Evolutionary conservation across 2,329 filamentous ascomycete genomes (phyloP).

Genomic region (Nothopassalora personata): DNA sequence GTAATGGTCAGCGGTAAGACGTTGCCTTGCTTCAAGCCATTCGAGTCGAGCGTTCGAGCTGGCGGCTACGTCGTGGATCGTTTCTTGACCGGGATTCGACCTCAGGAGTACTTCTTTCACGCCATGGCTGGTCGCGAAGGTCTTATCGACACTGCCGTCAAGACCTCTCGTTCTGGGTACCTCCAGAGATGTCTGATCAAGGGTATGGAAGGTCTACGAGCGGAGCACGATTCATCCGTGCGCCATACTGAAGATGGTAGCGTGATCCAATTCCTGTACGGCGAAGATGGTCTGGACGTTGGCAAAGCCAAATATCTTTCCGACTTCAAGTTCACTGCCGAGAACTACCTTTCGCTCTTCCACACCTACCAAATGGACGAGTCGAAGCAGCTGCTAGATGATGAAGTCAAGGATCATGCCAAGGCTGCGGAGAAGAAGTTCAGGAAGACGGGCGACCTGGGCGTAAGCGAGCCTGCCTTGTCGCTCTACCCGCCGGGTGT

Average conservation of each 20-base stretch:
- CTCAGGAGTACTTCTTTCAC: slow-evolving; percentile 99
- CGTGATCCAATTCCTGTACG: slow-evolving; percentile 91
- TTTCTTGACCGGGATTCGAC: slow-evolving; percentile 95
- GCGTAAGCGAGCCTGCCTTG: slow-evolving; percentile 69
- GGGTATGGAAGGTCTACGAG: slow-evolving; percentile 90
- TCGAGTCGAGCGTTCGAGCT: slow-evolving; percentile 80
- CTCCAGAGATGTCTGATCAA: slow-evolving; percentile 96
- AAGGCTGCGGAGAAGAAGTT: slow-evolving; percentile 71
- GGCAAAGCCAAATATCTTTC: slow-evolving; percentile 88
- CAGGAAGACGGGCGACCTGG: slow-evolving; percentile 63
- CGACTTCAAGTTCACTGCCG: slow-evolving; percentile 83
- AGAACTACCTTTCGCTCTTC: slow-evolving; percentile 77
- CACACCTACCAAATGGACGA: slow-evolving; percentile 65
- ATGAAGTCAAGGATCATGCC: slow-evolving; percentile 58
- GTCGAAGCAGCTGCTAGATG: slow-evolving; percentile 54
- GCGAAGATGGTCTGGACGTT: slow-evolving; percentile 91
- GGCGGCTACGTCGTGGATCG: slow-evolving; percentile 92
- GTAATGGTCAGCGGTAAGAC: slow-evolving; percentile 98
- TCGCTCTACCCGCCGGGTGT: slow-evolving; percentile 69
- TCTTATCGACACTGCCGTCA: slow-evolving; percentile 97
- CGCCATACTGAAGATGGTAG: slow-evolving; percentile 82
- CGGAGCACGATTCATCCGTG: slow-evolving; percentile 90
- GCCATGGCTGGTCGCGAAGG: slow-evolving; percentile 98
- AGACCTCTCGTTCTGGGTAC: slow-evolving; percentile 95
- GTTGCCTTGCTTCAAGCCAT: slow-evolving; percentile 86